Conservation (phyloP, 169 alveolate genomes). For the Eimeria maxima region DNA sequence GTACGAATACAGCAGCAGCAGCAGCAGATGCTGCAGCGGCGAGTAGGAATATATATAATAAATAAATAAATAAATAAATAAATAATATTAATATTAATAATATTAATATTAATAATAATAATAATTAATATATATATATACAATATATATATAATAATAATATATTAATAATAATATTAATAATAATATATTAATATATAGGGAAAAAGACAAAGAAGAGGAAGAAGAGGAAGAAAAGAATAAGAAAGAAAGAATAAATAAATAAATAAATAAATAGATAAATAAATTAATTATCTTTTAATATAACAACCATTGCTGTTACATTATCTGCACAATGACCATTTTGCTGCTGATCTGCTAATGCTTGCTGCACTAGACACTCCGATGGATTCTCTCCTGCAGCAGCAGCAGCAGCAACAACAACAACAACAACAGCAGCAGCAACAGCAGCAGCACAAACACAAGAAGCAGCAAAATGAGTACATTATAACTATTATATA, state of each 20-base stretch:
- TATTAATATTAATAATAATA: not conserved
- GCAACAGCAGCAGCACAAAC: not conserved
- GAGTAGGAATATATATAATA: too few species aligned
- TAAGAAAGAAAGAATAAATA: not conserved
- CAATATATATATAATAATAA: not conserved
- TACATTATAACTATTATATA: too few species aligned
- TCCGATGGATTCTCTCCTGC: slow-evolving; percentile 54
- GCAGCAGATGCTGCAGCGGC: too few species aligned
- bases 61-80: too few species aligned
- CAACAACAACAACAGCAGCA: not conserved
- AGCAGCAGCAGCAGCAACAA: not conserved
- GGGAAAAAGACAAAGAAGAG: not conserved
- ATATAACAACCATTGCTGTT: not conserved
- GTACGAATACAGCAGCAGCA: too few species aligned
- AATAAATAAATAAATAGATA: not conserved
- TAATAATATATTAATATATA: not conserved
- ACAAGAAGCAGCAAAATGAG: not conserved
- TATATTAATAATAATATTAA: not conserved
- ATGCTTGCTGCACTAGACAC: slow-evolving; percentile 77
- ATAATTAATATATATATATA: not conserved
- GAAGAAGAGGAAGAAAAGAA: not conserved
- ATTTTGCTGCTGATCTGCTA: slow-evolving; percentile 70
- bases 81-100: not conserved
- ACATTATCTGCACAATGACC: slow-evolving; percentile 75
- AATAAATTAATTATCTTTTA: not conserved